Evolutionary conservation across 1,139 yeast genomes (phyloP), one percentile per base, ranked within the genome.

Genomic region (Yamadazyma conglobata): DNA sequence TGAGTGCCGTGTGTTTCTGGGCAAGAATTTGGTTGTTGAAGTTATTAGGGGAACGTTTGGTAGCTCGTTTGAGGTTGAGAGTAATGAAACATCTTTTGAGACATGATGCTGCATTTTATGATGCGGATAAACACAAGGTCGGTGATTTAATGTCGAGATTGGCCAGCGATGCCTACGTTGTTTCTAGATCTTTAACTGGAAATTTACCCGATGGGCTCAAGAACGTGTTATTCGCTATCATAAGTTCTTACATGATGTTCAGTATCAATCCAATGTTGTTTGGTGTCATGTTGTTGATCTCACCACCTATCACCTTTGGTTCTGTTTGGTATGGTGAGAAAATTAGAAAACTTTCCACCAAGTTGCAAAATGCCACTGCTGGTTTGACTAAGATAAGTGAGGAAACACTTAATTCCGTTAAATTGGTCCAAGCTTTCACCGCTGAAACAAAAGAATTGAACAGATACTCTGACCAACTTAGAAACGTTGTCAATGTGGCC

Each of bases 161-260:
- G 27, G 69, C 76, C 10, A 69, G 74, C 40, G 78, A 73, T 46
- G 78, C 78, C 6, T 71, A 72, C 42, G 73, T 70, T 20, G 79
- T 60, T 23, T 70, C 64, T 22, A 57, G 64, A 45, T 72, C 64
- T 10, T 68, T 60, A 39, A 72, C 73, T 25, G 60, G 63, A 31
- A 66, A 57, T 44, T 58, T 63, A 40, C 79, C 67, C 8, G 77
- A 60, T 48, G 74, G 73, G 33, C 63, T 59, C 46, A 74, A 64
- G 45, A 73, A 64, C 48, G 59, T 60, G 33, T 57, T 59, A 21
- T 72, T 59, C 51, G 77, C 66, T 19, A 54, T 63, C 35, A 64
- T 58, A 18, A 60, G 69, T 39, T 58, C 73, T 1, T 67, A 65
- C 41, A 68, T 68, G 74, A 68, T 68, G 73, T 64, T 60, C 33